phyloP scores from a whole-genome alignment of 169 alveolate species.

The Plasmodium fragile region DNA sequence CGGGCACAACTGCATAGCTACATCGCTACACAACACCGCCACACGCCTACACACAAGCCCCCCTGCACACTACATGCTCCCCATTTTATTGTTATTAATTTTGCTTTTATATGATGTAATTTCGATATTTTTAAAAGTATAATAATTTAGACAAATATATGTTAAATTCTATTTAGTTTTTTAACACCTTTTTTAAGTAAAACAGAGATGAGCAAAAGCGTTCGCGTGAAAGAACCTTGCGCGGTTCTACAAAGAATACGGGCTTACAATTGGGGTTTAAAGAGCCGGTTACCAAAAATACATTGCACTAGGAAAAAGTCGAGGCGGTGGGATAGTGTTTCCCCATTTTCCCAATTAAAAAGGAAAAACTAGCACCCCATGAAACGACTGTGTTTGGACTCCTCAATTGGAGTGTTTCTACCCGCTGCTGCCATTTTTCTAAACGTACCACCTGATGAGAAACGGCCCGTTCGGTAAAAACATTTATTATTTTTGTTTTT shows the following conservation, averaged over 20 bases:
- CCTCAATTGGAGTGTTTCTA: neutral
- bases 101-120: slow-evolving; percentile 48
- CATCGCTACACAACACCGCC: neutral
- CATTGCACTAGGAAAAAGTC: neutral
- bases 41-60: neutral
- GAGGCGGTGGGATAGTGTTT: neutral
- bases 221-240: neutral
- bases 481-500: neutral
- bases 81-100: slow-evolving; percentile 62
- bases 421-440: neutral
- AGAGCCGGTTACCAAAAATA: neutral
- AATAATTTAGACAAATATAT: slow-evolving; percentile 25
- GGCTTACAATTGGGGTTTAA: neutral
- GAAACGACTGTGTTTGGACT: neutral
- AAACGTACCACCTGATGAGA: neutral
- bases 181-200: slow-evolving; percentile 56
- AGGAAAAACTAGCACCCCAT: neutral
- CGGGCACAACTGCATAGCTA: neutral
- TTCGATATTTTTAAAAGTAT: slow-evolving; percentile 37
- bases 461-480: neutral
- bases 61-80: neutral
- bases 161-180: slow-evolving; percentile 1
- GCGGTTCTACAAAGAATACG: neutral
- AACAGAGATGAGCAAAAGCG: neutral
- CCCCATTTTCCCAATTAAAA: neutral